phyloP scores from a whole-genome alignment of 805 yeast genomes.

The Metschnikowia amazonensis region DNA sequence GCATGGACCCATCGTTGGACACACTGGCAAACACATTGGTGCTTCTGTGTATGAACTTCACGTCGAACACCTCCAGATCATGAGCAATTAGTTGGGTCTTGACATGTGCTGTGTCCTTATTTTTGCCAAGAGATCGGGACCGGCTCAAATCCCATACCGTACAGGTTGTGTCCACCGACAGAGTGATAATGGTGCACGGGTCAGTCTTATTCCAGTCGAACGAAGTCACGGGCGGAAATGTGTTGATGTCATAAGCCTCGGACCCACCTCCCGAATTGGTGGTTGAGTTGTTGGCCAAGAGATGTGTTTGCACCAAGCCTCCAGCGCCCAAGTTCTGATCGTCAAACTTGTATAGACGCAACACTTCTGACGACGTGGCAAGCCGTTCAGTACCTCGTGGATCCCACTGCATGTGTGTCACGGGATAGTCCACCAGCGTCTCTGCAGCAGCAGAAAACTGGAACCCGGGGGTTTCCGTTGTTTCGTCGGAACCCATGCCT shows the following conservation, averaged over 20 bases:
- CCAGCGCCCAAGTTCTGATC: constrained; percentile 36
- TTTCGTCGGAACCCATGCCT: constrained; percentile 17
- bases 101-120: constrained; percentile 54
- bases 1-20: constrained; percentile 91
- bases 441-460: constrained; percentile 50
- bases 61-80: constrained; percentile 93
- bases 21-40: constrained; percentile 83
- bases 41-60: constrained; percentile 70
- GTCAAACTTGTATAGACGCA: constrained; percentile 59
- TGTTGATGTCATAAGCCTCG: constrained; percentile 42
- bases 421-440: constrained; percentile 57
- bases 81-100: constrained; percentile 95
- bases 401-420: constrained; percentile 74
- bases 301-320: constrained; percentile 39
- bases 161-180: constrained; percentile 94
- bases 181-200: constrained; percentile 68
- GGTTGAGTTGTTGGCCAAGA: constrained; percentile 37
- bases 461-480: constrained; percentile 20
- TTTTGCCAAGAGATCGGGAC: constrained; percentile 16
- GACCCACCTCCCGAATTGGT: constrained; percentile 39
- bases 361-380: constrained; percentile 69
- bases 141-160: constrained; percentile 84
- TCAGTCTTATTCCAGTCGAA: constrained; percentile 88
- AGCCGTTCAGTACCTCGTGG: constrained; percentile 46
- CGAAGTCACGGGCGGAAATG: constrained; percentile 84